phyloP scores from a whole-genome alignment of 352 stramenopile genomes.

The Phytophthora capsici region DNA sequence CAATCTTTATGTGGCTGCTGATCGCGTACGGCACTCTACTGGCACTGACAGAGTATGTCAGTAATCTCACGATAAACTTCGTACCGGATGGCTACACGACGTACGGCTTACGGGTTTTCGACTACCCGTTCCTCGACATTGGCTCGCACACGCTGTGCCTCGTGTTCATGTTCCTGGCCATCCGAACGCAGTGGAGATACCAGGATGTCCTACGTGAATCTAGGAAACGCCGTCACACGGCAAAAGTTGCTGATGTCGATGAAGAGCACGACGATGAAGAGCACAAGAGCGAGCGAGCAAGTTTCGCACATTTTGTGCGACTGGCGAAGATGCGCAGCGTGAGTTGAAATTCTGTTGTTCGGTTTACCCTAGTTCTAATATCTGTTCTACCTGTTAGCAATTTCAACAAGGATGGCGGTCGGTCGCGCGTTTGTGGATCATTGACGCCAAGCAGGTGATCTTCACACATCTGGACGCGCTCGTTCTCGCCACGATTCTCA shows the following conservation, averaged over 20 bases:
- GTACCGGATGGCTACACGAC: conserved; percentile 54
- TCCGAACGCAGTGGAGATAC: conserved; percentile 80
- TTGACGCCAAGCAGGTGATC: conserved; percentile 76
- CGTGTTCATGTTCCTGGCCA: conserved; percentile 80
- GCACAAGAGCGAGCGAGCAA: conserved; percentile 30
- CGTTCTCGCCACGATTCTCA: conserved; percentile 83
- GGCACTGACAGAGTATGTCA: conserved; percentile 65
- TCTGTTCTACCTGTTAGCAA: conserved; percentile 35
- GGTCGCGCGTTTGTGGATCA: conserved; percentile 64
- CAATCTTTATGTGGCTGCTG: conserved; percentile 63
- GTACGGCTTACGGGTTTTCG: conserved; percentile 71
- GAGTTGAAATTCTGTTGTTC: conserved; percentile 9
- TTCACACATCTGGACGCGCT: conserved; percentile 81
- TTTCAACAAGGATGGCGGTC: conserved; percentile 60
- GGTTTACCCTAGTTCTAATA: conserved; percentile 1
- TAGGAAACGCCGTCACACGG: conserved; percentile 35
- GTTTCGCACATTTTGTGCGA: conserved; percentile 42
- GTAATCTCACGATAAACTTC: conserved; percentile 70
- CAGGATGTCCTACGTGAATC: conserved; percentile 63
- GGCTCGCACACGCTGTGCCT: conserved; percentile 78
- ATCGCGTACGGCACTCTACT: conserved; percentile 69
- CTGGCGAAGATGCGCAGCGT: conserved; percentile 64
- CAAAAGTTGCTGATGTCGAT: conserved; percentile 10
- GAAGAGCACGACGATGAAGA: conserved; percentile 20
- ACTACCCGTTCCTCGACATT: conserved; percentile 81